Percentiles rank a stretch among this genome's conserved stretches.
Evolutionary conservation across 1,284 basidiomycete genomes (phyloP).

Genomic region (Irpex sp.): DNA sequence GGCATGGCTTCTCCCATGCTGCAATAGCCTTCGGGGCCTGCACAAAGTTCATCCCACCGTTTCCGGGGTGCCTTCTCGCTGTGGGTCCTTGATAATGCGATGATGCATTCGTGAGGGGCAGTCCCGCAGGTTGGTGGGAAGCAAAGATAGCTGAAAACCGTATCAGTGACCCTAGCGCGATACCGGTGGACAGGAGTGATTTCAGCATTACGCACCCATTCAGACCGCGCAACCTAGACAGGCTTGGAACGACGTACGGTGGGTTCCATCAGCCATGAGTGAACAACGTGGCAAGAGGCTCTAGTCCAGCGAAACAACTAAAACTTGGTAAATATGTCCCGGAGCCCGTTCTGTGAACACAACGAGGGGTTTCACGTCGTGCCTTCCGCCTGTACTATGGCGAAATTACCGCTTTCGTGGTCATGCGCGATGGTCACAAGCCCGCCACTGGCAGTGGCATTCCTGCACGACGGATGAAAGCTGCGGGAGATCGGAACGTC

Average conservation of each 20-base stretch:
- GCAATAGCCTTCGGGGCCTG: not conserved
- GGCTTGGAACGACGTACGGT: constrained; percentile 2
- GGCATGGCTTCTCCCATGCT: not conserved
- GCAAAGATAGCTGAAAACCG: not conserved
- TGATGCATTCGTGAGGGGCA: not conserved
- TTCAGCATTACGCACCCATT: constrained; percentile 10
- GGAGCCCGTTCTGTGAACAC: not conserved
- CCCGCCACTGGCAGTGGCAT: not conserved
- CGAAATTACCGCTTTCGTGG: not conserved
- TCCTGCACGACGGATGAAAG: not conserved
- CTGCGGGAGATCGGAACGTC: not conserved
- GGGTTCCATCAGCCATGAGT: constrained; percentile 16
- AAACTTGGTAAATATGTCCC: constrained; percentile 2
- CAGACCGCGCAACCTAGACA: constrained; percentile 4
- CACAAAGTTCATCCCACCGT: not conserved
- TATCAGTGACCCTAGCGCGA: not conserved
- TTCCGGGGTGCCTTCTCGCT: constrained; percentile 1
- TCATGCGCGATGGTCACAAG: constrained; percentile 1
- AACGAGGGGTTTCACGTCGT: not conserved
- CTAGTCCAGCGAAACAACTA: constrained; percentile 3
- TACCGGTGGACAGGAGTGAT: constrained; percentile 1
- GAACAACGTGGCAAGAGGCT: constrained; percentile 12
- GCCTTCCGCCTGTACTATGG: not conserved
- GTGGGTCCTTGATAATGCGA: constrained; percentile 9
- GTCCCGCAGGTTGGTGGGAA: constrained; percentile 6